Percentiles rank a stretch among this genome's conserved stretches.
Conservation (phyloP, 768 basidiomycete species). For the Lyophyllum semitale region DNA sequence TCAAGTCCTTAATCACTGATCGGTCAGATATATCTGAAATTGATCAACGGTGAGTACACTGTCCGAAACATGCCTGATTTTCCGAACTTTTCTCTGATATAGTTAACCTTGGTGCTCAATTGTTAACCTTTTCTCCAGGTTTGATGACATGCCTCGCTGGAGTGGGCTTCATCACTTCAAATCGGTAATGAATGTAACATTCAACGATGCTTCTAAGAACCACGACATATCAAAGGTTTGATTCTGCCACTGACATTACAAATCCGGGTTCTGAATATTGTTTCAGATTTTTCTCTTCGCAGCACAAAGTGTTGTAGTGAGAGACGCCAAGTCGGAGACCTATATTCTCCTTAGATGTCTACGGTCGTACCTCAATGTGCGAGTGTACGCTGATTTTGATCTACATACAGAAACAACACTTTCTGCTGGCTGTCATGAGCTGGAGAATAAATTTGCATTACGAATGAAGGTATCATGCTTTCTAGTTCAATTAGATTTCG, state of each 20-base stretch:
- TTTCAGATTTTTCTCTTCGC: slow-evolving; percentile 3
- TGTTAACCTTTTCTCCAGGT: too few species aligned
- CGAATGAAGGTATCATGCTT: slow-evolving; percentile 21
- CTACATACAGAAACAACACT: slow-evolving; percentile 7
- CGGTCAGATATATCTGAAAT: slow-evolving; percentile 13
- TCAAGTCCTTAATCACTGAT: slow-evolving; percentile 21
- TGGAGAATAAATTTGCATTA: slow-evolving; percentile 15
- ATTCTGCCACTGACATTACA: neutral
- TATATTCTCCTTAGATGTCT: slow-evolving; percentile 4
- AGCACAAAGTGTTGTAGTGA: neutral
- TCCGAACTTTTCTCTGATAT: neutral
- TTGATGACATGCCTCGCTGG: slow-evolving; percentile 11
- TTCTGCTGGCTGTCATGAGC: slow-evolving; percentile 15
- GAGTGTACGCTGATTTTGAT: slow-evolving; percentile 6
- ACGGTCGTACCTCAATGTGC: slow-evolving; percentile 2
- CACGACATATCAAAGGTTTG: slow-evolving; percentile 13
- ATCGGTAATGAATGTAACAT: slow-evolving; percentile 9
- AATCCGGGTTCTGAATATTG: neutral
- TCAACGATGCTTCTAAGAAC: slow-evolving; percentile 13
- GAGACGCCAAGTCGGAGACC: neutral
- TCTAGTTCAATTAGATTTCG: neutral
- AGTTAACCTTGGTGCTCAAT: too few species aligned
- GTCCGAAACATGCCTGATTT: neutral
- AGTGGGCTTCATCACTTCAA: slow-evolving; percentile 9
- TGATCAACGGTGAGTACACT: slow-evolving; percentile 25